Conservation (phyloP, 768 basidiomycete genomes). For the Termitomyces bulborhizus region DNA sequence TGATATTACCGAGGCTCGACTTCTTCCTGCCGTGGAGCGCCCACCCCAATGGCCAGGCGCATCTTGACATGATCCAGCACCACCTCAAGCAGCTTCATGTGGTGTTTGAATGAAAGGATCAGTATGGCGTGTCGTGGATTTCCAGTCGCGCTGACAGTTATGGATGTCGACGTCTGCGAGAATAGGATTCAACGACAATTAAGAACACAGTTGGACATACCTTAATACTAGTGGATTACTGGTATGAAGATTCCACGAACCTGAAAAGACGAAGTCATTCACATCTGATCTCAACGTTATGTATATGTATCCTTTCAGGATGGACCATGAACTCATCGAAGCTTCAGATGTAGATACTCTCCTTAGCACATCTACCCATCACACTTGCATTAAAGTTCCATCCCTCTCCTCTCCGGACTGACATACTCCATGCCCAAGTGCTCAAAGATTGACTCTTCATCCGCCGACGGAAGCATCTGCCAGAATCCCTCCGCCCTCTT, state of each 20-base stretch:
- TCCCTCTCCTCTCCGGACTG: conserved; percentile 25
- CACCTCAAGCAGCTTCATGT: not conserved
- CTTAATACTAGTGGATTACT: not conserved
- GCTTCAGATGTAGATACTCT: not conserved
- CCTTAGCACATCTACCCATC: not conserved
- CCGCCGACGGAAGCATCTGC: conserved; percentile 36
- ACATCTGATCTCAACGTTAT: too few relatives aligned
- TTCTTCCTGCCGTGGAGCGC: not conserved
- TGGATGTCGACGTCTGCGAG: not conserved
- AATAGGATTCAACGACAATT: not conserved
- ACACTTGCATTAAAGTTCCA: not conserved
- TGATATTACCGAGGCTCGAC: not conserved
- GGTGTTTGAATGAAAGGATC: not conserved
- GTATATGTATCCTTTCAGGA: too few relatives aligned
- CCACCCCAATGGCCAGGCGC: not conserved
- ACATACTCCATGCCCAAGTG: conserved; percentile 38
- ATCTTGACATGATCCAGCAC: not conserved
- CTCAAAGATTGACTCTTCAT: conserved; percentile 39
- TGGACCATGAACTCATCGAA: not conserved
- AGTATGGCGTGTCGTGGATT: not conserved
- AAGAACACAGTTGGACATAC: too few relatives aligned
- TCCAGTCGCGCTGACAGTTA: not conserved
- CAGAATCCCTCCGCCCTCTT: conserved; percentile 29
- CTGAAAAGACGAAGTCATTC: too few relatives aligned
- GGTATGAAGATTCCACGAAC: not conserved